Evolutionary conservation across 768 basidiomycete species (phyloP).

Genomic region (Boletus sensibilis): DNA sequence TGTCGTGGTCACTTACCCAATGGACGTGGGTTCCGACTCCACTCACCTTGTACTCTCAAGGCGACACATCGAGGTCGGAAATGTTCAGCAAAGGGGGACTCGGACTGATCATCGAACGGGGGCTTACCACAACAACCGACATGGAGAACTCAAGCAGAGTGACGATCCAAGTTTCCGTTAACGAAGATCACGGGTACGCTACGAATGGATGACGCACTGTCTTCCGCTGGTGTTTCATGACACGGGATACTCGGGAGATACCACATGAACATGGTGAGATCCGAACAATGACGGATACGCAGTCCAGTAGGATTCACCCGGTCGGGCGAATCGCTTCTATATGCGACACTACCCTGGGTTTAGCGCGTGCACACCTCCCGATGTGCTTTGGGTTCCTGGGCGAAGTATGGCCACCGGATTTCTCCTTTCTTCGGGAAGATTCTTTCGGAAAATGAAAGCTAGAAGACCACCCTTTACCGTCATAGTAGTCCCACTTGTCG

Average conservation of each 20-base stretch:
- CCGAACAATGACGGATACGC: constrained; percentile 1
- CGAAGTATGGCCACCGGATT: neutral
- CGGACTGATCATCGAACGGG: neutral
- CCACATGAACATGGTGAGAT: constrained; percentile 3
- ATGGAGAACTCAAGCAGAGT: neutral
- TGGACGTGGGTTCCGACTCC: constrained; percentile 1
- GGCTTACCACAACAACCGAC: neutral
- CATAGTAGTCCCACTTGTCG: neutral
- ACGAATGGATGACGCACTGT: neutral
- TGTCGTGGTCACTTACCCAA: constrained; percentile 2
- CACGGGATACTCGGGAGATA: neutral
- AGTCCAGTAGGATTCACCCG: constrained; percentile 7
- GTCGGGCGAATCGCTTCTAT: constrained; percentile 14
- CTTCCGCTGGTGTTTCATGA: neutral
- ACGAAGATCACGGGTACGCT: neutral
- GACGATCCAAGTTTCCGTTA: neutral
- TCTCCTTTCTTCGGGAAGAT: neutral
- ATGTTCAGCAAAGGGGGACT: neutral
- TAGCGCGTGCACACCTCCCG: neutral
- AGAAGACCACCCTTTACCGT: neutral
- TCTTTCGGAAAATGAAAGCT: neutral
- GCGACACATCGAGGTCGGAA: neutral
- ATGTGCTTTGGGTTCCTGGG: neutral
- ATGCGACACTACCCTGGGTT: constrained; percentile 2
- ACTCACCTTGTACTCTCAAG: neutral